Percentiles rank a stretch among this genome's conserved stretches.
Conservation (phyloP, 1,139 yeast genomes). For the Yamadazyma dendronema region DNA sequence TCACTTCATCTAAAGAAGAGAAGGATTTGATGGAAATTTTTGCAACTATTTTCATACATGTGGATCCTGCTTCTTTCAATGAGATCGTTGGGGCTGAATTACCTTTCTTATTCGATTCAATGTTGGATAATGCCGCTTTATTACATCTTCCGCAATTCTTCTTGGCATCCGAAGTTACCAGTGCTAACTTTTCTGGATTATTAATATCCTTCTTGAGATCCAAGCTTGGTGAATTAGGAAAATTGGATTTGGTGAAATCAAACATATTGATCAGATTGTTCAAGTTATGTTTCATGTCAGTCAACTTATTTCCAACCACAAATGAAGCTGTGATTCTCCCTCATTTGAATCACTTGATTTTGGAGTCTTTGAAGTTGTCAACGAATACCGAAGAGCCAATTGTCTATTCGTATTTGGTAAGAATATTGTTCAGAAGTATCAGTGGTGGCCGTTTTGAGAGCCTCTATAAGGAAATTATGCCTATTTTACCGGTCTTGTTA, state of each 20-base stretch:
- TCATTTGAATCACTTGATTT: constrained; percentile 76
- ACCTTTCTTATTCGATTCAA: constrained; percentile 72
- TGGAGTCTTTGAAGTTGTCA: constrained; percentile 75
- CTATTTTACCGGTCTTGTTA: constrained; percentile 79
- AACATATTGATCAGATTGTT: constrained; percentile 81
- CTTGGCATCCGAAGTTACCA: constrained; percentile 88
- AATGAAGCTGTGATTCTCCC: constrained; percentile 88
- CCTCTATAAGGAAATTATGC: constrained; percentile 88
- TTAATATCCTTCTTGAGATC: constrained; percentile 72
- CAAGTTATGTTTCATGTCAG: constrained; percentile 94
- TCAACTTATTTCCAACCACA: constrained; percentile 81
- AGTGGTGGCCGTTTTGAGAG: constrained; percentile 96
- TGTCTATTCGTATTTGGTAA: constrained; percentile 80
- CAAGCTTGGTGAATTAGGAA: constrained; percentile 76
- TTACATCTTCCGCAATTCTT: constrained; percentile 93
- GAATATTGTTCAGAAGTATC: constrained; percentile 89
- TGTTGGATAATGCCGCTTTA: constrained; percentile 81
- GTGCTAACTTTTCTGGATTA: constrained; percentile 90
- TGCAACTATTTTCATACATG: constrained; percentile 89
- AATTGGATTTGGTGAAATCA: constrained; percentile 73
- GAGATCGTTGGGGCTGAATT: constrained; percentile 86
- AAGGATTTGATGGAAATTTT: constrained; percentile 94
- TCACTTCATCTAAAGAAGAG: constrained; percentile 86
- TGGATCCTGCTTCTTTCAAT: constrained; percentile 94
- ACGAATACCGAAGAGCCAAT: constrained; percentile 92